phyloP scores from a whole-genome alignment of 2,329 filamentous ascomycete genomes.

The Claviceps pazoutovae region DNA sequence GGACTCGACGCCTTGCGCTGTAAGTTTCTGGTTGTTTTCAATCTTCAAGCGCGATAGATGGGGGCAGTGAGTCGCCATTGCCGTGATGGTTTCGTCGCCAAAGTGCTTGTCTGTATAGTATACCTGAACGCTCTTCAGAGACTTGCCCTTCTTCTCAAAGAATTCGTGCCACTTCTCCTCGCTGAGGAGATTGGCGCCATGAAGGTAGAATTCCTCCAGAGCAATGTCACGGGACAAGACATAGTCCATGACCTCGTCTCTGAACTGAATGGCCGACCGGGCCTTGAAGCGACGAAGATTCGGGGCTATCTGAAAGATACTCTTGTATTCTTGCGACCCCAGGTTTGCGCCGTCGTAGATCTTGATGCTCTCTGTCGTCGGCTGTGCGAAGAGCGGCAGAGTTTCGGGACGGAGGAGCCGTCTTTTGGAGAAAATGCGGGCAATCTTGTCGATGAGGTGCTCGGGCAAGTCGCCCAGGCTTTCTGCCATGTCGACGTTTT shows the following conservation, averaged over 20 bases:
- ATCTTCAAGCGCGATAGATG: slow-evolving; percentile 65
- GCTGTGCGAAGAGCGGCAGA: slow-evolving; percentile 42
- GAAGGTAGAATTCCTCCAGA: slow-evolving; percentile 62
- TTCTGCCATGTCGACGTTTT: slow-evolving; percentile 48
- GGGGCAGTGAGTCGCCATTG: slow-evolving; percentile 51
- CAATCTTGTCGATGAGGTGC: slow-evolving; percentile 42
- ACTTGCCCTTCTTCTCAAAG: slow-evolving; percentile 49
- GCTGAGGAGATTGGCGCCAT: slow-evolving; percentile 72
- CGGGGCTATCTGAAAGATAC: slow-evolving; percentile 65
- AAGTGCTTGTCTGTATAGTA: slow-evolving; percentile 78
- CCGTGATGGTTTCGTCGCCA: slow-evolving; percentile 51
- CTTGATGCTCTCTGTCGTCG: slow-evolving; percentile 33
- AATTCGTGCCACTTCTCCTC: slow-evolving; percentile 62
- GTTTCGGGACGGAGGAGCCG: slow-evolving; percentile 41
- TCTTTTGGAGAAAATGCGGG: slow-evolving; percentile 45
- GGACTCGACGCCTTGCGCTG: slow-evolving; percentile 47
- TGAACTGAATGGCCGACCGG: slow-evolving; percentile 81
- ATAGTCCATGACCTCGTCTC: slow-evolving; percentile 71
- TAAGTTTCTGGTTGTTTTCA: slow-evolving; percentile 63
- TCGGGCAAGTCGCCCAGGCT: slow-evolving; percentile 46
- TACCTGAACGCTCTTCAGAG: slow-evolving; percentile 57
- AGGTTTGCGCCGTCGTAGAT: slow-evolving; percentile 52
- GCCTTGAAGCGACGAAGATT: slow-evolving; percentile 58
- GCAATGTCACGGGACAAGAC: slow-evolving; percentile 56
- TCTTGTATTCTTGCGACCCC: slow-evolving; percentile 59